phyloP scores from a whole-genome alignment of 805 yeast species.

The Metschnikowia continentalis region DNA sequence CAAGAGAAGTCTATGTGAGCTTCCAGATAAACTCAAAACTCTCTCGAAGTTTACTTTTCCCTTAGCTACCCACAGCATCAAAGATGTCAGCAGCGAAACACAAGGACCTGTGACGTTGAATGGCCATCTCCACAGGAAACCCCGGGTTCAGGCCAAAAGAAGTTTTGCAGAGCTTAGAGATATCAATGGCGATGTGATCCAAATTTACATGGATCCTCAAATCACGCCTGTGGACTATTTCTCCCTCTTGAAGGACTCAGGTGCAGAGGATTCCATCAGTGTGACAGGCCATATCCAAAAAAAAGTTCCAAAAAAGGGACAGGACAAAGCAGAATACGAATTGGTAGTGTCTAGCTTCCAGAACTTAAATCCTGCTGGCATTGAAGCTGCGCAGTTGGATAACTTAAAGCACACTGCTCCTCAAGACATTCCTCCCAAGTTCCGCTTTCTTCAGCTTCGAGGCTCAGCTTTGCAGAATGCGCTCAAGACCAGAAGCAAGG shows the following conservation, averaged over 20 bases:
- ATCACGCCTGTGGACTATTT: slow-evolving; percentile 35
- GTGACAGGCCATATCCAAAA: slow-evolving; percentile 52
- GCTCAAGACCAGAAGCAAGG: slow-evolving; percentile 52
- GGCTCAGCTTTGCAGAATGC: slow-evolving; percentile 52
- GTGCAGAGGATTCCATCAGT: slow-evolving; percentile 68
- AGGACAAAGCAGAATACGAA: slow-evolving; percentile 45
- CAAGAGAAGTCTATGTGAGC: background rate
- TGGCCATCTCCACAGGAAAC: slow-evolving; percentile 83
- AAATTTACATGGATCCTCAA: slow-evolving; percentile 42
- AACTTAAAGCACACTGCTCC: slow-evolving; percentile 48
- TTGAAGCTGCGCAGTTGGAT: slow-evolving; percentile 65
- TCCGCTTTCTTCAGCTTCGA: slow-evolving; percentile 77
- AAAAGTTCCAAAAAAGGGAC: slow-evolving; percentile 22
- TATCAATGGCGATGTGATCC: slow-evolving; percentile 59
- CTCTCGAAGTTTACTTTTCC: slow-evolving; percentile 33
- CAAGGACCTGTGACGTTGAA: slow-evolving; percentile 44
- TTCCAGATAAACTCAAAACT: slow-evolving; percentile 8
- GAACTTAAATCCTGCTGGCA: slow-evolving; percentile 58
- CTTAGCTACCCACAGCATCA: slow-evolving; percentile 28
- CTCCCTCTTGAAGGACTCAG: slow-evolving; percentile 43
- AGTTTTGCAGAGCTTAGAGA: slow-evolving; percentile 78
- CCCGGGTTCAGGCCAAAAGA: slow-evolving; percentile 64
- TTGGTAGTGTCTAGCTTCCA: slow-evolving; percentile 49
- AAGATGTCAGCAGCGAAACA: slow-evolving; percentile 10
- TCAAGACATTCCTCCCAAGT: slow-evolving; percentile 69